A percentile compares a stretch with the other conserved stretches of the same genome.
These are phyloP conservation scores for Aureobasidium leucospermi DNA, from an alignment of 2,329 filamentous ascomycete species.

Conservation along the genomic window DNA sequence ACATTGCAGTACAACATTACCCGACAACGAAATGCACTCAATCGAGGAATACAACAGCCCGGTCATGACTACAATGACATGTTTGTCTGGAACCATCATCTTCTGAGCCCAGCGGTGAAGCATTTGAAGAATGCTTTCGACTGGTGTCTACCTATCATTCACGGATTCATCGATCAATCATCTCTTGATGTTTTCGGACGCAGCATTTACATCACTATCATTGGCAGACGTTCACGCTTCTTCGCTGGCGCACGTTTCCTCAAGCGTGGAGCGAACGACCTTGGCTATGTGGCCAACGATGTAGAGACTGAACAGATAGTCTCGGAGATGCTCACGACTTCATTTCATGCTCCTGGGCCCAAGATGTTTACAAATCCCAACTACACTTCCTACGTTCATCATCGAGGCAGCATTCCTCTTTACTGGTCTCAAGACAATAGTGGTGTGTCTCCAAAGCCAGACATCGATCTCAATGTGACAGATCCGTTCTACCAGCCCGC, in stretches of 20 bases:
- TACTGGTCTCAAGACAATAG: conserved; percentile 97
- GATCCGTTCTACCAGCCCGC: conserved; percentile 94
- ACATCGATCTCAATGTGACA: conserved; percentile 89
- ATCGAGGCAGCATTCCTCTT: conserved; percentile 90
- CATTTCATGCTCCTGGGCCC: conserved; percentile 85
- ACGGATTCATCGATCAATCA: conserved; percentile 92
- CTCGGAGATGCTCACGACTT: conserved; percentile 87
- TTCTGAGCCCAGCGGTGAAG: conserved; percentile 66
- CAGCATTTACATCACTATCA: conserved; percentile 84
- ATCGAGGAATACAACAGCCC: conserved; percentile 54
- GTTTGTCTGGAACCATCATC: conserved; percentile 96
- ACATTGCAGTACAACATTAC: conserved; percentile 90
- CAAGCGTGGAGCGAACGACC: conserved; percentile 88
- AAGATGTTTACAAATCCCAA: conserved; percentile 79
- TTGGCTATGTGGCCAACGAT: conserved; percentile 95
- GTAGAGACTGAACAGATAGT: conserved; percentile 99
- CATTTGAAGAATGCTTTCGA: conserved; percentile 76
- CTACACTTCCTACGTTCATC: conserved; percentile 94
- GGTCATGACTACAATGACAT: conserved; percentile 71
- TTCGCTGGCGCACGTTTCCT: conserved; percentile 93
- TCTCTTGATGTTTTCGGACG: conserved; percentile 70
- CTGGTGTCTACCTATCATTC: conserved; percentile 93
- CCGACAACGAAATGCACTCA: conserved; percentile 64
- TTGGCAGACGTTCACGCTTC: conserved; percentile 82
- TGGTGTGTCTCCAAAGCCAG: conserved; percentile 90